phyloP scores from a whole-genome alignment of 2,329 filamentous ascomycete species.

The Ophiosphaerella herpotricha region DNA sequence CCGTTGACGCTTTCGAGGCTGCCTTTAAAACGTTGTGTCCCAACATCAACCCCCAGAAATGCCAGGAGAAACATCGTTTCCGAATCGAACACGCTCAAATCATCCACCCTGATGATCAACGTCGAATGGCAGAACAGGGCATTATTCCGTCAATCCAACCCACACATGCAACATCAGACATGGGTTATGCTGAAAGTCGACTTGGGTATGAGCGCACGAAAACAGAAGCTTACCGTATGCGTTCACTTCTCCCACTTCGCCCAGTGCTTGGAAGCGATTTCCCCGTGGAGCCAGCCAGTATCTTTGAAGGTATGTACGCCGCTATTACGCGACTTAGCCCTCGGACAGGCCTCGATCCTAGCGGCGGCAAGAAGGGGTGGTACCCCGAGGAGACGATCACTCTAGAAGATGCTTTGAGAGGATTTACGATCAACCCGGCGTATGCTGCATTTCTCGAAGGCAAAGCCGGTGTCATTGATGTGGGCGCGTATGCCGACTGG shows the following conservation, averaged over 20 bases:
- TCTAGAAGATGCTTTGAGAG: conserved; percentile 63
- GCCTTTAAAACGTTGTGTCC: conserved; percentile 62
- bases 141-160: conserved; percentile 73
- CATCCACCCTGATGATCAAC: conserved; percentile 68
- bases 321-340: conserved; percentile 67
- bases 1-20: conserved; percentile 65
- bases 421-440: conserved; percentile 65
- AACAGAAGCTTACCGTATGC: conserved; percentile 69
- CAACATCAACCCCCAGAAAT: conserved; percentile 44
- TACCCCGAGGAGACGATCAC: conserved; percentile 63
- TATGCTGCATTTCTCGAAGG: conserved; percentile 64
- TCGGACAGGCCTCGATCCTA: conserved; percentile 48
- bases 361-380: conserved; percentile 60
- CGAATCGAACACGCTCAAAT: conserved; percentile 75
- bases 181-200: conserved; percentile 66
- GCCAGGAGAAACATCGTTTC: conserved; percentile 63
- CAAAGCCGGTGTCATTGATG: conserved; percentile 62
- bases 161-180: conserved; percentile 73
- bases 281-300: conserved; percentile 70
- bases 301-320: conserved; percentile 71
- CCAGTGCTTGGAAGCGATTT: conserved; percentile 72
- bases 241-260: conserved; percentile 58
- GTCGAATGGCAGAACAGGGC: conserved; percentile 61
- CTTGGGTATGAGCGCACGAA: conserved; percentile 62
- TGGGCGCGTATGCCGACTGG: conserved; percentile 71